Base-by-base conservation (phyloP, 1,139 yeast species). In the Yamadazyma atmosphaerica region DNA sequence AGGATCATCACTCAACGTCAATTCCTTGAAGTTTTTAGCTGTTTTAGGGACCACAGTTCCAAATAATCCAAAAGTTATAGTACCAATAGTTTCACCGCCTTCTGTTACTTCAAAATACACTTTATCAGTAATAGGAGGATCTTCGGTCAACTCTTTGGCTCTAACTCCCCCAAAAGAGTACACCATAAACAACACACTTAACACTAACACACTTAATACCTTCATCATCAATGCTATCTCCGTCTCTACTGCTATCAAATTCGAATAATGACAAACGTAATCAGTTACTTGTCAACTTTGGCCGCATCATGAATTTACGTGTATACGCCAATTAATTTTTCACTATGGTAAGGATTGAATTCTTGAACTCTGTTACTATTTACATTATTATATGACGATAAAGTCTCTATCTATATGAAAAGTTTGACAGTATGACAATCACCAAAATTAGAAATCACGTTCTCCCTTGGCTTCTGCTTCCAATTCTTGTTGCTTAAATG, bases 81-180 rank as follows among this genome's bases (percentile, higher is more conserved):
- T 72, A n/a, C 92, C 94, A 38, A 83, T 58, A 24, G 74, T 67
- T 58, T 79, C 70, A 39, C 85, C 95, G 45, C 87, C 96, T 57
- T 86, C 89, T 45, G 83, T 76, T 47, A 92, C 73, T 57, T 92
- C 98, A 53, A 92, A 88, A 67, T 69, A 92, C 25, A 92, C 96
- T 64, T 81, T 83, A 62, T 77, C 71, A 50, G 92, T 84, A 57
- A 84, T 60, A 35, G 72, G 74, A 32, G 87, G 86, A 51, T 77
- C 74, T 31, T 67, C 73, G 3, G 72, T 55, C 40, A 63, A 50
- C 6, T 56, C 33, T n/a, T 53, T 59, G 4, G 60, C 58, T 19
- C 41, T 45, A n/a, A 45, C 55, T 23, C 45, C 41, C 16, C 49
- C 44, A 38, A 56, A 50, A 41, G 56, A 58, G 25, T 42, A 42